These are phyloP conservation scores for Vanilla planifolia DNA, from an alignment of 106 monocot species.

Conservation along the genomic window DNA sequence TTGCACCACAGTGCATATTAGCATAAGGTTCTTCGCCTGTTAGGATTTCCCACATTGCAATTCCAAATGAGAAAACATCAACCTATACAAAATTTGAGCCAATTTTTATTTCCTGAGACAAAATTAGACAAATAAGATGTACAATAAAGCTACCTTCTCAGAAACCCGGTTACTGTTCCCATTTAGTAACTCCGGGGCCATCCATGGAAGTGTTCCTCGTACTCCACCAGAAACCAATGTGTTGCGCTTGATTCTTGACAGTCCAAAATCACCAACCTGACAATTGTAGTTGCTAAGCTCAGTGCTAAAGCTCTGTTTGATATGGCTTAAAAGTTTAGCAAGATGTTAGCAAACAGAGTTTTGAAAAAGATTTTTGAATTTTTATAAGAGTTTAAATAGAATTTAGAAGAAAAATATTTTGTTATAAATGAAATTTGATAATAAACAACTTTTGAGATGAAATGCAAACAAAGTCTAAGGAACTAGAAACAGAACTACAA, in stretches of 20 bases:
- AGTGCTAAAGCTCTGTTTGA: too few relatives aligned
- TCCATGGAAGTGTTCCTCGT: constrained; percentile 96
- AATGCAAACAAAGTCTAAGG: too few relatives aligned
- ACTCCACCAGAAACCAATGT: constrained; percentile 94
- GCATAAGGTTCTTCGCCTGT: constrained; percentile 72
- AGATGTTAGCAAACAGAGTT: too few relatives aligned
- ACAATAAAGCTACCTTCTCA: constrained; percentile 52
- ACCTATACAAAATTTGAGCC: background rate
- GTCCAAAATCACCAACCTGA: constrained; percentile 96
- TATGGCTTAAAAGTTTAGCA: too few relatives aligned
- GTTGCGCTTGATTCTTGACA: constrained; percentile 91
- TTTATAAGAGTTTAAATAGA: too few relatives aligned
- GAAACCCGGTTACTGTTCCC: constrained; percentile 77
- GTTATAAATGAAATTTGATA: too few relatives aligned
- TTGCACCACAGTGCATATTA: constrained; percentile 67
- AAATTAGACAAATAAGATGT: background rate
- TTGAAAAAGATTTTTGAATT: too few relatives aligned
- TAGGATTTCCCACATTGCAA: constrained; percentile 43
- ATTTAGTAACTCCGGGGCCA: constrained; percentile 86
- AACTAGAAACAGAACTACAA: too few relatives aligned
- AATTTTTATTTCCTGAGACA: background rate
- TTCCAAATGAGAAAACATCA: constrained; percentile 75
- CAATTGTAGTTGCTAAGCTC: too few relatives aligned
- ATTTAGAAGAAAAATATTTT: too few relatives aligned
- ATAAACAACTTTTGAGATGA: too few relatives aligned